Conservation (phyloP, 2,329 filamentous ascomycete species). For the Cladophialophora chaetospira region DNA sequence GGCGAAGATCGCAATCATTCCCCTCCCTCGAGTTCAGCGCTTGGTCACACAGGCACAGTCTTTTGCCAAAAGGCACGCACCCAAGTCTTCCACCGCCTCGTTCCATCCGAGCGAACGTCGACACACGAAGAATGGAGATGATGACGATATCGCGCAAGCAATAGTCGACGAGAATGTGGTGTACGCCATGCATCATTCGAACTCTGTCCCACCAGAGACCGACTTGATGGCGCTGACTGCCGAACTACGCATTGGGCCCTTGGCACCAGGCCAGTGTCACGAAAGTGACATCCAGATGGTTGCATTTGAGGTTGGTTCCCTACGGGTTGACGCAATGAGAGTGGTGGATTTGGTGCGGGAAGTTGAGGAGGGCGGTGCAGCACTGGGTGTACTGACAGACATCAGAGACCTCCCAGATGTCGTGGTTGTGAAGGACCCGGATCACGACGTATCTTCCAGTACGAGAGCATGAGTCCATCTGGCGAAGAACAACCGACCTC, state of each 20-base stretch:
- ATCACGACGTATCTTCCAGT: neutral
- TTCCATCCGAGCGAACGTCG: conserved; percentile 30
- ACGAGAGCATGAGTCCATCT: neutral
- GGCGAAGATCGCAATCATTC: conserved; percentile 57
- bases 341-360: conserved; percentile 31
- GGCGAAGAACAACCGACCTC: too few relatives aligned
- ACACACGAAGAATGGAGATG: conserved; percentile 24
- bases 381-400: conserved; percentile 27
- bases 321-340: conserved; percentile 36
- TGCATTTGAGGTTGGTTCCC: conserved; percentile 36
- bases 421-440: conserved; percentile 18
- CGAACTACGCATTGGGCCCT: conserved; percentile 54
- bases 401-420: conserved; percentile 31
- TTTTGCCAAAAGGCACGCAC: conserved; percentile 42
- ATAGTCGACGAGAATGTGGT: conserved; percentile 60
- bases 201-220: conserved; percentile 50
- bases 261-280: conserved; percentile 47
- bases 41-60: conserved; percentile 35
- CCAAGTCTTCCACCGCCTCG: conserved; percentile 51
- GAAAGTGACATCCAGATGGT: conserved; percentile 55
- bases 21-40: conserved; percentile 45
- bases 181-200: conserved; percentile 53
- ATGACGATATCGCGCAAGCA: conserved; percentile 49
- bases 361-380: conserved; percentile 27
- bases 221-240: conserved; percentile 60